Evolutionary conservation across 495 filamentous ascomycete species (phyloP).

Genomic region (Penicillium steckii): DNA sequence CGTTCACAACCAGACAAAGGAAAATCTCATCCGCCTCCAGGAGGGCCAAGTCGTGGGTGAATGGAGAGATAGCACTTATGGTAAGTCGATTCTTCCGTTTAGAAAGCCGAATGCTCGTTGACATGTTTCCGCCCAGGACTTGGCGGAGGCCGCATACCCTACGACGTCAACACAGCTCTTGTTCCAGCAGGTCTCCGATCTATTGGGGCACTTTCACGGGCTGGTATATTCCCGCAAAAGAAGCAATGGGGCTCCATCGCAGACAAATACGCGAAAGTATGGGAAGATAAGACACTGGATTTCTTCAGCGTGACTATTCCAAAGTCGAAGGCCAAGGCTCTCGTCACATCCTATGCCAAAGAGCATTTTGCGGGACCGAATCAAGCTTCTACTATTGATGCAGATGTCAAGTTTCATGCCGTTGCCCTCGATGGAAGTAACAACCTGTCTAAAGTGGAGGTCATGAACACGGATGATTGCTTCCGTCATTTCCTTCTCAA

Average conservation of each 20-base stretch:
- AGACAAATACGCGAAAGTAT: constrained; percentile 53
- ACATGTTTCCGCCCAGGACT: constrained; percentile 35
- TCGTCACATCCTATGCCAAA: constrained; percentile 49
- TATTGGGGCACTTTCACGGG: constrained; percentile 49
- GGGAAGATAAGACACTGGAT: constrained; percentile 60
- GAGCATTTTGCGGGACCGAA: constrained; percentile 40
- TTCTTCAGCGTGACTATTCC: constrained; percentile 54
- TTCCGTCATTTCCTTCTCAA: constrained; percentile 65
- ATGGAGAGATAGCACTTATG: constrained; percentile 62
- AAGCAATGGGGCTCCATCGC: constrained; percentile 47
- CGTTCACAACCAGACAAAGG: constrained; percentile 46
- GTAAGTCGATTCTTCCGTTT: background rate
- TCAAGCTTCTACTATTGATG: constrained; percentile 38
- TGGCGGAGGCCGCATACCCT: constrained; percentile 62
- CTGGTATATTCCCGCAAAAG: constrained; percentile 50
- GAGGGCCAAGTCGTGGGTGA: constrained; percentile 56
- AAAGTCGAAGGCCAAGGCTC: constrained; percentile 34
- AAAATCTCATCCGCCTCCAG: constrained; percentile 58
- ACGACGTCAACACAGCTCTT: constrained; percentile 64
- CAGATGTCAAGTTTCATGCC: constrained; percentile 52
- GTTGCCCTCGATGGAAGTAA: constrained; percentile 55
- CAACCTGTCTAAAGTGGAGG: constrained; percentile 48
- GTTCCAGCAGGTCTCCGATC: constrained; percentile 59
- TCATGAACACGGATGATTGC: constrained; percentile 65
- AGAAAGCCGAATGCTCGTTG: background rate